Evolutionary conservation across 2,329 filamentous ascomycete genomes (phyloP).

Genomic region (Colletotrichum filicis): DNA sequence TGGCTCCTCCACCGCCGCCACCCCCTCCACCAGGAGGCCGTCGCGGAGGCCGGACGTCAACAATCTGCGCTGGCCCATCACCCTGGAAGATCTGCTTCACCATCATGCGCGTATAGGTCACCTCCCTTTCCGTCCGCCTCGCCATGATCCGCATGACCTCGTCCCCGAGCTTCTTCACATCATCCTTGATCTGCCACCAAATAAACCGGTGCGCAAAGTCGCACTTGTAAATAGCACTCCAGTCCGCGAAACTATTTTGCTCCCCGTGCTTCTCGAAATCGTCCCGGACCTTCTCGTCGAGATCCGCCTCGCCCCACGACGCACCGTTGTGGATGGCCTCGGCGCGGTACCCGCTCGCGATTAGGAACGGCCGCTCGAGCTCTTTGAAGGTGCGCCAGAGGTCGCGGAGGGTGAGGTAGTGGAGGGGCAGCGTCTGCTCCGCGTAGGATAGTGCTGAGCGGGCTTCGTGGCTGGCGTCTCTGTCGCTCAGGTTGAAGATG

Average conservation of each 20-base stretch:
- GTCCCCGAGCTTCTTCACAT: conserved; percentile 24
- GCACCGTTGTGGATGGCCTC: conserved; percentile 30
- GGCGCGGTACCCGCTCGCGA: conserved; percentile 28
- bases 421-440: conserved; percentile 24
- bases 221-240: conserved; percentile 30
- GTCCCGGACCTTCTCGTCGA: conserved; percentile 25
- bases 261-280: conserved; percentile 31
- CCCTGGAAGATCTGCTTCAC: conserved; percentile 22
- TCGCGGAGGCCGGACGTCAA: background rate
- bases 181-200: conserved; percentile 32
- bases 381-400: conserved; percentile 32
- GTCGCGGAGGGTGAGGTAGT: conserved; percentile 30
- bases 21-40: conserved; percentile 11
- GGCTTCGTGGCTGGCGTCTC: conserved; percentile 9
- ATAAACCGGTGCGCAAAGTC: conserved; percentile 33
- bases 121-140: conserved; percentile 31
- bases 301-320: conserved; percentile 25
- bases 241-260: conserved; percentile 26
- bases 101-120: conserved; percentile 29
- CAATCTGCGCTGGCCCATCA: background rate
- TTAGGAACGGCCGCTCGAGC: conserved; percentile 26
- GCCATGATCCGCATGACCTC: conserved; percentile 31
- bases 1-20: conserved; percentile 12
- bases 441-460: conserved; percentile 18
- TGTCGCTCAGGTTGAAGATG: background rate